These are phyloP conservation scores for Alopecurus myosuroides DNA, from an alignment of 176 grass and related monocot genomes.

Conservation along the genomic window DNA sequence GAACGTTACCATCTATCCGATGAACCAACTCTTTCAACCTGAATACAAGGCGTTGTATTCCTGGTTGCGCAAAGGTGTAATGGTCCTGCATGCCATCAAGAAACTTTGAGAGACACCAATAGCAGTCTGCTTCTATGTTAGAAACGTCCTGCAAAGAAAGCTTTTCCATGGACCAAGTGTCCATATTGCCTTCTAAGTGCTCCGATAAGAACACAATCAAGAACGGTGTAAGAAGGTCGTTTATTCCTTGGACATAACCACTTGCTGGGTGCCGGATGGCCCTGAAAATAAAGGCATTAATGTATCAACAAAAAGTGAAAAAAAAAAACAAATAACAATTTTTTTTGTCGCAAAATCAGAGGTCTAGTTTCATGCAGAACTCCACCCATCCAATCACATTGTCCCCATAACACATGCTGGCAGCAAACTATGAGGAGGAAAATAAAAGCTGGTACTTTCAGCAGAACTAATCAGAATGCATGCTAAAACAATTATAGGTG, in stretches of 20 bases:
- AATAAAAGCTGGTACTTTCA: neutral
- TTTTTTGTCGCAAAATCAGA: neutral
- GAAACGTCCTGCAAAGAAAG: constrained; percentile 68
- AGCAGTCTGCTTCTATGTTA: constrained; percentile 91
- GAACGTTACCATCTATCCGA: constrained; percentile 75
- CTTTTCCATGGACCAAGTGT: constrained; percentile 71
- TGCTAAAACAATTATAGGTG: neutral
- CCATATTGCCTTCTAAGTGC: constrained; percentile 81
- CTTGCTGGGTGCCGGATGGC: constrained; percentile 95
- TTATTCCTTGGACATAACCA: constrained; percentile 99
- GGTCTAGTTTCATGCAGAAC: neutral
- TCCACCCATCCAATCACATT: neutral
- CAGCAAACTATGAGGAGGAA: neutral
- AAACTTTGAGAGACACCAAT: constrained; percentile 96
- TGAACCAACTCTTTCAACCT: constrained; percentile 81
- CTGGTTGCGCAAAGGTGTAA: constrained; percentile 96
- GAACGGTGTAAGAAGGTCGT: constrained; percentile 91
- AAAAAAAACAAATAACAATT: neutral
- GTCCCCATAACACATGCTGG: neutral
- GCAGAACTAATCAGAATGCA: neutral
- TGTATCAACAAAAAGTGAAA: neutral
- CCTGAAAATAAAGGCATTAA: constrained; percentile 35
- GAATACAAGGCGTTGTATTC: constrained; percentile 97
- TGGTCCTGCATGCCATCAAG: constrained; percentile 98
- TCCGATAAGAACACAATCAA: constrained; percentile 91